Evolutionary conservation across 2,329 filamentous ascomycete species (phyloP).

Genomic region (Penicillium oxalicum): DNA sequence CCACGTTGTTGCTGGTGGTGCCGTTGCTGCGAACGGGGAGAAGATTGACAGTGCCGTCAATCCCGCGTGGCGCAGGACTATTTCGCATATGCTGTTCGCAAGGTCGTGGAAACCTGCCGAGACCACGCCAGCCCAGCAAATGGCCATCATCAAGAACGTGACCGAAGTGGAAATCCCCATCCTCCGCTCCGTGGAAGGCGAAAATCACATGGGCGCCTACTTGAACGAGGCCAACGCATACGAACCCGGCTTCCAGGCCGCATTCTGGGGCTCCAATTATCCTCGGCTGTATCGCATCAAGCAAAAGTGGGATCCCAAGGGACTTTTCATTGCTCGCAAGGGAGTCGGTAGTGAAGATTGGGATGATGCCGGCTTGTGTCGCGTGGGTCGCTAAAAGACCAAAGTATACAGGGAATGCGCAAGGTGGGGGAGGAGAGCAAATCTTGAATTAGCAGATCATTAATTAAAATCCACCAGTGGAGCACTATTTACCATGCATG

Average conservation of each 20-base stretch:
- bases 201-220: conserved; percentile 28
- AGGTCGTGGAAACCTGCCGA: conserved; percentile 20
- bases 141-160: conserved; percentile 33
- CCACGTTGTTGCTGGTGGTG: conserved; percentile 31
- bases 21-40: conserved; percentile 31
- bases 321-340: conserved; percentile 23
- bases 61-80: conserved; percentile 40
- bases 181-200: conserved; percentile 17
- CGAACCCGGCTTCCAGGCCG: conserved; percentile 36
- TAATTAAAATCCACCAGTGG: no score
- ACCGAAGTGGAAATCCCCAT: conserved; percentile 26
- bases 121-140: conserved; percentile 24
- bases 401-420: no score
- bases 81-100: conserved; percentile 33
- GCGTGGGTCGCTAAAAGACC: not conserved
- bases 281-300: conserved; percentile 25
- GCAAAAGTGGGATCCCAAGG: conserved; percentile 27
- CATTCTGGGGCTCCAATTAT: conserved; percentile 38
- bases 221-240: conserved; percentile 37
- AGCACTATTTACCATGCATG: no score
- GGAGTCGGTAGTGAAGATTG: conserved; percentile 24
- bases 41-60: conserved; percentile 40
- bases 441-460: no score
- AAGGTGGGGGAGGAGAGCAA: no score
- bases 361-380: conserved; percentile 22